Evolutionary conservation across 2,329 filamentous ascomycete genomes (phyloP), one percentile per base, ranked within the genome.

Genomic region (Colletotrichum costaricense): DNA sequence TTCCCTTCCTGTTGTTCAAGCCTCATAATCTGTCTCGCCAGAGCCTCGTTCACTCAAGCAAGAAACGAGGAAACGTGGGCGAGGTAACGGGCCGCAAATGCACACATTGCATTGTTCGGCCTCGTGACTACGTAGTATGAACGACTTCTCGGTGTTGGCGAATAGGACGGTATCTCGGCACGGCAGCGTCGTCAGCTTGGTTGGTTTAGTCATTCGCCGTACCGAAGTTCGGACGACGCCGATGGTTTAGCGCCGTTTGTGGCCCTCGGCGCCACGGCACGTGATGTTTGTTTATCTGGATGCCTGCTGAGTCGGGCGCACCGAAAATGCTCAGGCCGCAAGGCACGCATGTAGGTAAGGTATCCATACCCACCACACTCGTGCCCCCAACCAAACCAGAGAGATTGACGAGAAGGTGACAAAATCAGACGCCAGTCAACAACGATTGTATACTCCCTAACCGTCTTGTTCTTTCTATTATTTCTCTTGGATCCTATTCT

Each of bases 151-250:
- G 33, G 22, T 62, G 33, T 26, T 35, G 33, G 56, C 70, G 60
- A 73, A 73, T 70, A 33, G 28, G 26, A 72, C 67, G 74, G 67
- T 57, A 69, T 28, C 14, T 65, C 74, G 71, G 74, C 67, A 74
- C 60, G 38, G 57, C 64, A 56, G 49, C 67, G 74, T 75, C 74
- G 74, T 75, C 74, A 75, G 74, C 74, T 38, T 49, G 30, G 54
- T 52, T 24, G 46, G 52, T 54, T 58, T 63, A 54, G 67, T 75
- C 59, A 56, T 35, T 19, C 42, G 35, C 55, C 60, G 38, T 63
- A 69, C 68, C 68, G 63, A 52, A 63, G 63, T 69, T 75, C 74
- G 74, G 74, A 75, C 74, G 68, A 75, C 68, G 65, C 74, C 74
- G 74, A 75, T 57, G 68, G 63, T 11, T 74, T 75, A 75, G 74